phyloP scores from a whole-genome alignment of 2,329 filamentous ascomycete genomes.

The Colletotrichum viniferum region DNA sequence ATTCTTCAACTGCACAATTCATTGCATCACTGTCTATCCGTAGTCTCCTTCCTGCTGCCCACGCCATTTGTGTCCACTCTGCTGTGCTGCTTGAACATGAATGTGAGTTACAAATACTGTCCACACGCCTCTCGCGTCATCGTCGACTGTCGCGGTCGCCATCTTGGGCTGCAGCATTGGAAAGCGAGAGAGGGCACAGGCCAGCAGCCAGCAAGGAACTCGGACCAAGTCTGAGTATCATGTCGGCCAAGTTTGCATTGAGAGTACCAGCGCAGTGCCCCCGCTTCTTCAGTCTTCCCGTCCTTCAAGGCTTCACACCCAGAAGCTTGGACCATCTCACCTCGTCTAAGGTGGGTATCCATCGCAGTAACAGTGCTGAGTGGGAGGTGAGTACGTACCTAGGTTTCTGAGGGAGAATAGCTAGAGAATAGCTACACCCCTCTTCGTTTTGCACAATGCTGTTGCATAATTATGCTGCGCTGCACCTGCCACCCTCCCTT shows the following conservation, averaged over 20 bases:
- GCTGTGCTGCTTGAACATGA: not conserved
- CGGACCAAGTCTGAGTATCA: not conserved
- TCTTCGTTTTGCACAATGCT: not conserved
- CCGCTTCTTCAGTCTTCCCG: not conserved
- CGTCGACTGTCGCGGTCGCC: not conserved
- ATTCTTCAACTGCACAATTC: conserved; percentile 9
- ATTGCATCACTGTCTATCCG: conserved; percentile 2
- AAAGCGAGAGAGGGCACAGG: not conserved
- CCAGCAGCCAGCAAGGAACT: not conserved
- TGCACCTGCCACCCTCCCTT: not conserved
- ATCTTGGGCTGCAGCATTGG: not conserved
- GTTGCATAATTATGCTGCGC: not conserved
- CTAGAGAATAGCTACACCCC: not conserved
- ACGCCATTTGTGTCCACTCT: conserved; percentile 2
- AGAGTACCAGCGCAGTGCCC: not conserved
- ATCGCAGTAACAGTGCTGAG: too few relatives aligned
- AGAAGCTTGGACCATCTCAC: not conserved
- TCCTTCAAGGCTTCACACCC: not conserved
- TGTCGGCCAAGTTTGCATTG: not conserved
- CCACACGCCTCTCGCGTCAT: conserved; percentile 1
- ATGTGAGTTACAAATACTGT: not conserved
- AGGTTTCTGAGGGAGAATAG: not conserved
- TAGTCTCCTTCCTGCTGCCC: not conserved
- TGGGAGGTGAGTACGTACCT: not conserved
- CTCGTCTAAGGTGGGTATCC: not conserved